A percentile compares a stretch with the other conserved stretches of the same genome.
phyloP scores from a whole-genome alignment of 2,329 filamentous ascomycete species.

The Diaporthe ilicicola region DNA sequence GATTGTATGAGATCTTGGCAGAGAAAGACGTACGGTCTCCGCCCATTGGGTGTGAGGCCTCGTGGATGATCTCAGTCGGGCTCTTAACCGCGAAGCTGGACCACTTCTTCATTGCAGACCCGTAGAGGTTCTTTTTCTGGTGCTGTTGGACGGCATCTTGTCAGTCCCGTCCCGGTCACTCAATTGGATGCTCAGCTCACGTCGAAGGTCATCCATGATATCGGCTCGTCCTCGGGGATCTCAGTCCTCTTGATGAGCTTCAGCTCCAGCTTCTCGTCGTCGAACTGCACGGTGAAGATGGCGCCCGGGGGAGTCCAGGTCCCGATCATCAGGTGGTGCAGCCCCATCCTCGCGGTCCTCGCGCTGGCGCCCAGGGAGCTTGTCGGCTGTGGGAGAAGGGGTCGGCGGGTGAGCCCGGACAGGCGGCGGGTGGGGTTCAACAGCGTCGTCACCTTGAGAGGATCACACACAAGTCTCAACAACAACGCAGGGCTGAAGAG shows the following conservation, averaged over 20 bases:
- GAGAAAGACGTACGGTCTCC: constrained; percentile 69
- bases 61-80: constrained; percentile 79
- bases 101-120: constrained; percentile 94
- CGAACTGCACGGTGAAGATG: constrained; percentile 89
- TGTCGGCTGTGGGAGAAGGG: constrained; percentile 29
- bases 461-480: background rate
- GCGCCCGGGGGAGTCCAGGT: constrained; percentile 91
- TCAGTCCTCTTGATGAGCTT: constrained; percentile 81
- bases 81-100: constrained; percentile 80
- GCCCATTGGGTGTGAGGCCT: constrained; percentile 77
- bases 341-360: constrained; percentile 64
- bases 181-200: constrained; percentile 56
- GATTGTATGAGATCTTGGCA: background rate
- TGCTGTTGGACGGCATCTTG: constrained; percentile 60
- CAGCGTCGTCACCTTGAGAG: constrained; percentile 27
- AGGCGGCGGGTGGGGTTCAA: constrained; percentile 20
- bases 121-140: constrained; percentile 84
- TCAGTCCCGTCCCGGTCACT: background rate
- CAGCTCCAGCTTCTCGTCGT: constrained; percentile 80
- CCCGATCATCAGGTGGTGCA: constrained; percentile 89
- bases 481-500: background rate
- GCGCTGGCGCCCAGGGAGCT: background rate
- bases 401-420: constrained; percentile 36
- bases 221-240: constrained; percentile 84
- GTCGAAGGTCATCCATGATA: constrained; percentile 94